Conservation (phyloP, 208 protist species). For the Leptomonas pyrrhocoris region DNA sequence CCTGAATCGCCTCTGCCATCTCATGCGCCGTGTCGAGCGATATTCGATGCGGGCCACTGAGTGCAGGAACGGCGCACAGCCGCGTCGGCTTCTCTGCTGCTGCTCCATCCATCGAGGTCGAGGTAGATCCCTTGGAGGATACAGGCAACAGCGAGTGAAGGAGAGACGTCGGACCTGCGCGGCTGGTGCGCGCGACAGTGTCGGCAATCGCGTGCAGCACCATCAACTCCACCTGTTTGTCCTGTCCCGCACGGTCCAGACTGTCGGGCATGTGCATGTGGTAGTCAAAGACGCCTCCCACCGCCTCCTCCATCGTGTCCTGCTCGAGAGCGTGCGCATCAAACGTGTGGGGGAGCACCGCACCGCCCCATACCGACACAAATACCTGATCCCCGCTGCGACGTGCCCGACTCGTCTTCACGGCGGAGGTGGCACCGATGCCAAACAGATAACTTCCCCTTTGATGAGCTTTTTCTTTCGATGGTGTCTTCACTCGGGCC, state of each 20-base stretch:
- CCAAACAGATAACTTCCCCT: constrained; percentile 40
- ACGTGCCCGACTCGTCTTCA: constrained; percentile 43
- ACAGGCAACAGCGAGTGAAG: constrained; percentile 10
- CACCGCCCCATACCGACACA: constrained; percentile 51
- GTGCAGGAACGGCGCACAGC: constrained; percentile 22
- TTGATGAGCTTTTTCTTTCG: not conserved
- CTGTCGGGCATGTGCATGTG: constrained; percentile 43
- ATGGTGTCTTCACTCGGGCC: constrained; percentile 3
- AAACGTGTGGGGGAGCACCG: constrained; percentile 1
- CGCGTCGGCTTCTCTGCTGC: not conserved
- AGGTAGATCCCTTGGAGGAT: not conserved
- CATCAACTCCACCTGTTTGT: constrained; percentile 49
- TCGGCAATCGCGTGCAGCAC: constrained; percentile 55
- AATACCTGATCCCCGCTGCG: constrained; percentile 45
- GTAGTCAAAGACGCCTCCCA: constrained; percentile 30
- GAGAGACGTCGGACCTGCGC: not conserved
- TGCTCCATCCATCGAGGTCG: not conserved
- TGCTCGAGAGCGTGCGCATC: not conserved
- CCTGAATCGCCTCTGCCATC: constrained; percentile 4
- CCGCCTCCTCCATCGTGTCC: not conserved
- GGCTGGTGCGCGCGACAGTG: not conserved
- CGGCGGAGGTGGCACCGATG: constrained; percentile 62
- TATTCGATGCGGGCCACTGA: constrained; percentile 8
- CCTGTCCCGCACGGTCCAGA: constrained; percentile 43
- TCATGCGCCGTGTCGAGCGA: constrained; percentile 14